Evolutionary conservation across 176 grass and related monocot species (phyloP), one percentile per base, ranked within the genome.

Genomic region (Musa beccarii): DNA sequence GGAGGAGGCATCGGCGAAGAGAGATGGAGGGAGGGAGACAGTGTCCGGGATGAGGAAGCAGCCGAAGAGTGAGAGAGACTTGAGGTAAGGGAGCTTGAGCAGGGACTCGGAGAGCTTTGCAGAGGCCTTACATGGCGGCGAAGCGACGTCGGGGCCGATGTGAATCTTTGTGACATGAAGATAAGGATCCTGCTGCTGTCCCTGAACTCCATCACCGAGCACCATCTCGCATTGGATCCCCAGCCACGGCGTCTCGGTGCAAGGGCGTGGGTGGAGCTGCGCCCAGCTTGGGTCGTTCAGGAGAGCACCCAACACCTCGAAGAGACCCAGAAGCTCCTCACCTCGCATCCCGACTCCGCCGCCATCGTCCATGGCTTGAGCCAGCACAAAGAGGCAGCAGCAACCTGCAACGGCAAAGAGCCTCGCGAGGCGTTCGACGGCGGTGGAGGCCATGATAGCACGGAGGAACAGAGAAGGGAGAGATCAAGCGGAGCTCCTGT

Each of bases 171-270:
- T 91, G 49, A 89, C 86, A 75, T 86, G 86, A 75, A 96, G 88
- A 11, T 76, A 77, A 28, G 52, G 79, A 17, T 64, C 75, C 56
- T 95, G 85, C 67, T 85, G 57, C 17, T 9, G 67, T 10, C 14
- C 13, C 13, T 49, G 59, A 20, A 19, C 11, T 49, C 49, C 78
- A 43, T 43, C 34, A 43, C 34, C 34, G 9, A 80, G 84, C 17
- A 76, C 59, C 19, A 81, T 3, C 81, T 96, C 92, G 68, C 88
- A 96, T 68, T 89, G 84, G 13, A 96, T 79, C 9, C 92, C 88
- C 13, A 72, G 92, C 88, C 92, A 96, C 25, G 92, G 92, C 77
- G 86, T 91, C 76, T 96, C 92, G 0, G 86, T 89, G 85, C 89
- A 96, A n/a, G 92, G 92, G 24, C 83, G 89, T 16, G 84, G 89